Evolutionary conservation across 805 yeast species (phyloP).

Genomic region (Saccharomyces kudriavzevii): DNA sequence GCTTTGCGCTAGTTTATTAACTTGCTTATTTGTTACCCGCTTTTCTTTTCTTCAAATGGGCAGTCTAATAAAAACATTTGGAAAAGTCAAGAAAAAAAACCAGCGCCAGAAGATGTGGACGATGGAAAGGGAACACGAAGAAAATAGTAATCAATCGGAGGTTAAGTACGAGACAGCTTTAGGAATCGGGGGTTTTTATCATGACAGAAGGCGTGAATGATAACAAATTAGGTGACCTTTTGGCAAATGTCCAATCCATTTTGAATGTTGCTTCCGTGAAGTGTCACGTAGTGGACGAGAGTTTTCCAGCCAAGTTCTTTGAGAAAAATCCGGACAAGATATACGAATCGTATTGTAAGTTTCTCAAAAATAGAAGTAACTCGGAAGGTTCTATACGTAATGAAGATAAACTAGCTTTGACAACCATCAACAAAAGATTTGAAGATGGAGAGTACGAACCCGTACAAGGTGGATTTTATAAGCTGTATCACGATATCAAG

Average conservation of each 20-base stretch:
- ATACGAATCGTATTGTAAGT: constrained; percentile 35
- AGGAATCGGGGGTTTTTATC: not conserved
- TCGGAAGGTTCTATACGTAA: constrained; percentile 15
- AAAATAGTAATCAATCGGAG: not conserved
- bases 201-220: not conserved
- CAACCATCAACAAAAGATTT: constrained; percentile 39
- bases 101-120: not conserved
- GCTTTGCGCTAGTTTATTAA: not conserved
- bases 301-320: constrained; percentile 40
- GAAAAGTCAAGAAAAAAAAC: not conserved
- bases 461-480: constrained; percentile 38
- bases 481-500: constrained; percentile 59
- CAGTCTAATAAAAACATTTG: not conserved
- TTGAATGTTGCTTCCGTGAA: constrained; percentile 24
- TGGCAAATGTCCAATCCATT: not conserved
- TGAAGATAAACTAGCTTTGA: constrained; percentile 22
- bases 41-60: not conserved
- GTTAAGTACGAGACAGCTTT: not conserved
- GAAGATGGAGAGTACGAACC: constrained; percentile 33
- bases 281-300: constrained; percentile 27
- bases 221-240: not conserved
- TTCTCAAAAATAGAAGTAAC: constrained; percentile 24
- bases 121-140: constrained; percentile 1
- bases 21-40: not conserved
- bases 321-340: constrained; percentile 40